Base-by-base conservation (phyloP, 148 eudicot species). In the Agrostemma githago region DNA sequence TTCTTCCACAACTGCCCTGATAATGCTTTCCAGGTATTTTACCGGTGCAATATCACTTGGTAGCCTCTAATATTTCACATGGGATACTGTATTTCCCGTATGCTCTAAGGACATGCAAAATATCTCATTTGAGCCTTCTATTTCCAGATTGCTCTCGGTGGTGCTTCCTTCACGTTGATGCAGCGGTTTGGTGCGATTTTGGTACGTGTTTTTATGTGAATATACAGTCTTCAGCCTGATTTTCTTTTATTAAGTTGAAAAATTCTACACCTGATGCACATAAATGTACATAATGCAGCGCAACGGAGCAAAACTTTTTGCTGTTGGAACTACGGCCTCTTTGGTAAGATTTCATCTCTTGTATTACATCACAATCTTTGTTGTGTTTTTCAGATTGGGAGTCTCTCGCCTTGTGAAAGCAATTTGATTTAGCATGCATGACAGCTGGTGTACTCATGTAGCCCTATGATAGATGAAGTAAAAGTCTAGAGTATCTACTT, bases 271-370 rank as follows among this genome's bases (percentile, higher is more conserved):
- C 63, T 72, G 62, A 57, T 26, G 68, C 53, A 3, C 54, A 63
- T 65, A 26, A 19, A 48, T 66, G 16, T 64, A 37, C 67, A 76
- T 54, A 67, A 78, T 77, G 59, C 92, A 95, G 99, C 89, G 91
- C 5, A 95, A 95, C 76, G 99, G 99, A 71, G 74, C 87, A 39
- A 95, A 95, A 85, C 97, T 95, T 74, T 89, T 92, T 74, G 97
- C 87, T 48, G 97, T 95, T 76, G 97, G 99, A 75, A 86, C 97
- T 19, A 71, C 90, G 19, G 86, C 97, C 53, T 95, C 97, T 74
- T 83, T 92, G 97, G 99, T 95, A 92, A 71, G 57, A 72, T 71
- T 46, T 76, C 37, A 46, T 65, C 68, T 20, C 21, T 2, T 62
- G 38, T 12, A 56, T 53, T 19, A 19, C 46, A 17, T 42, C 40